phyloP scores from a whole-genome alignment of 306 rosid species.

The Spatholobus suberectus region DNA sequence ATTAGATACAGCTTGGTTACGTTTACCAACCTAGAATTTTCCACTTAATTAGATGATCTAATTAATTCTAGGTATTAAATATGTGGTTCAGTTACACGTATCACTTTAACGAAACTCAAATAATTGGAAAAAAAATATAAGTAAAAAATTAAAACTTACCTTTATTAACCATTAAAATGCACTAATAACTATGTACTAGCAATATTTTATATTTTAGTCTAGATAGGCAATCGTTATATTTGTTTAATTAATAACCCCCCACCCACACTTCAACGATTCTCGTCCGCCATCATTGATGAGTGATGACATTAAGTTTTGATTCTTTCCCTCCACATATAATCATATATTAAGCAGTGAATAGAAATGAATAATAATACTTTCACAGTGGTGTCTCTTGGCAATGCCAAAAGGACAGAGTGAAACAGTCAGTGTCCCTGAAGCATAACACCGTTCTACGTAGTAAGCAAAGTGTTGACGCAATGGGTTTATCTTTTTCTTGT shows the following conservation, averaged over 20 bases:
- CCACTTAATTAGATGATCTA: not conserved
- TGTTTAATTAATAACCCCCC: not conserved
- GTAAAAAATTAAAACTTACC: not conserved
- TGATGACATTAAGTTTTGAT: not conserved
- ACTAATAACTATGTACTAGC: too few species aligned
- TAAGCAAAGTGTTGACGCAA: not conserved
- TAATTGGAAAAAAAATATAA: not conserved
- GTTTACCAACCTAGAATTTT: too few species aligned
- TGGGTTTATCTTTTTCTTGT: not conserved
- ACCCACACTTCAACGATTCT: not conserved
- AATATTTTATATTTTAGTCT: not conserved
- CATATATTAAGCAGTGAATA: not conserved
- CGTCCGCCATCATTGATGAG: not conserved
- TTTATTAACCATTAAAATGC: not conserved
- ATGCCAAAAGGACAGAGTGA: conserved; percentile 11
- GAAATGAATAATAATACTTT: not conserved
- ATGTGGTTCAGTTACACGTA: not conserved
- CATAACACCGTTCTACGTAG: not conserved
- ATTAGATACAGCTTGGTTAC: too few species aligned
- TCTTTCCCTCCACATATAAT: not conserved
- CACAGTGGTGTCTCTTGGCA: not conserved
- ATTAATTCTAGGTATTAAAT: not conserved
- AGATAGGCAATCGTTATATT: not conserved
- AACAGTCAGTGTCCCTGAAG: not conserved
- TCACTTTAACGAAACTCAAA: not conserved